These are phyloP conservation scores for Grosmannia clavigera DNA, from an alignment of 2,329 filamentous ascomycete genomes.

Conservation along the genomic window DNA sequence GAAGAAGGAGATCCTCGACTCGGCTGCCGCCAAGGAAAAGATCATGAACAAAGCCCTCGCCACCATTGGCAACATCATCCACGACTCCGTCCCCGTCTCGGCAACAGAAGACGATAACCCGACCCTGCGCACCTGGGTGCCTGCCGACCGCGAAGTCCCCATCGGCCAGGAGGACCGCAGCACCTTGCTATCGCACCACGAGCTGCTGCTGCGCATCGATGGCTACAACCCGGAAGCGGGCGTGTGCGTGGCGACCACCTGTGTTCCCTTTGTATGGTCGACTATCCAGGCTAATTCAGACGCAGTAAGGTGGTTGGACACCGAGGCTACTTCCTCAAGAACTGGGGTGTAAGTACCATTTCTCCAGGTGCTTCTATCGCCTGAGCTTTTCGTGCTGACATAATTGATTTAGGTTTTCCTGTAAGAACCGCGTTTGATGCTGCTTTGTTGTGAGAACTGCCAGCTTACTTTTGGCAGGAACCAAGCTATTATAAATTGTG, in stretches of 20 bases:
- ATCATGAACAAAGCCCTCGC: conserved; percentile 66
- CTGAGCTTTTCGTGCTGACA: not conserved
- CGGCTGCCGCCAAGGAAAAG: conserved; percentile 58
- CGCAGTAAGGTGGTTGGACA: conserved; percentile 74
- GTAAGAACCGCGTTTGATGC: not conserved
- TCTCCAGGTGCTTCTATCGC: not conserved
- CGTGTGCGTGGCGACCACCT: conserved; percentile 26
- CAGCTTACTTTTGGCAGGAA: conserved; percentile 32
- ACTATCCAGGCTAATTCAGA: not conserved
- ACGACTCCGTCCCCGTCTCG: conserved; percentile 73
- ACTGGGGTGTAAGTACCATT: conserved; percentile 54
- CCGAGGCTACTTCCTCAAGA: conserved; percentile 82
- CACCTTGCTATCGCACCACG: conserved; percentile 76
- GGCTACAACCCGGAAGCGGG: conserved; percentile 89
- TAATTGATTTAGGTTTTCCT: not conserved
- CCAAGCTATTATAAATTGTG: conserved; percentile 77
- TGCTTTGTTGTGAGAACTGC: not conserved
- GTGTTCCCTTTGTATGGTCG: not conserved
- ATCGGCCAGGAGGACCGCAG: conserved; percentile 48
- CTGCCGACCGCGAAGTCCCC: conserved; percentile 52
- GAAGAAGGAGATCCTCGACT: conserved; percentile 67
- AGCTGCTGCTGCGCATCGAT: conserved; percentile 76
- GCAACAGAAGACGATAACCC: conserved; percentile 83
- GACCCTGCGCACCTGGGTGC: conserved; percentile 66
- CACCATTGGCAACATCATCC: conserved; percentile 82